Evolutionary conservation across 768 basidiomycete species (phyloP).

Genomic region (Porpolomopsis calyptriformis): DNA sequence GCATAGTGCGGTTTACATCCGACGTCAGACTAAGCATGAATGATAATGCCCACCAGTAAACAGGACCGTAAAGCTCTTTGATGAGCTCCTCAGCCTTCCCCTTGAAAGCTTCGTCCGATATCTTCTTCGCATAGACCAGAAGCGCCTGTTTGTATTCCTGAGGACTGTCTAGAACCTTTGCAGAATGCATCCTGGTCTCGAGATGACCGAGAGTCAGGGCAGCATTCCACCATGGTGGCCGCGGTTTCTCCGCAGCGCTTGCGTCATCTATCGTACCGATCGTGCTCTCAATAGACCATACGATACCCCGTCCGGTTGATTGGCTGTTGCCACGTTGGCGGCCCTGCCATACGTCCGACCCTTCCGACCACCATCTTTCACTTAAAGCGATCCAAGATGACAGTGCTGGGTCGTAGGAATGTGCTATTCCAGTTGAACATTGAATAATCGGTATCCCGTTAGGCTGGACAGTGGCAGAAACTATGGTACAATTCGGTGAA

Average conservation of each 20-base stretch:
- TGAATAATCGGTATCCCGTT: conserved; percentile 74
- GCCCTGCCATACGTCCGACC: conserved; percentile 76
- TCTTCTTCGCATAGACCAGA: conserved; percentile 65
- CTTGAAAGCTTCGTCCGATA: conserved; percentile 83
- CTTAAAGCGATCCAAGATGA: conserved; percentile 64
- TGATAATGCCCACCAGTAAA: conserved; percentile 68
- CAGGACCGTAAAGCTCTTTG: conserved; percentile 80
- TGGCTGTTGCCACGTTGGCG: conserved; percentile 41
- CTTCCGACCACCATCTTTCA: conserved; percentile 77
- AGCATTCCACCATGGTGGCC: conserved; percentile 71
- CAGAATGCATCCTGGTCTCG: conserved; percentile 71
- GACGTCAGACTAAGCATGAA: conserved; percentile 3
- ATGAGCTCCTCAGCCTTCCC: conserved; percentile 87
- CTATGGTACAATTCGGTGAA: conserved; percentile 35
- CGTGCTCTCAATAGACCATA: conserved; percentile 42
- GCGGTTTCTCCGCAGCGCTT: conserved; percentile 21
- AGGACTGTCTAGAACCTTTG: conserved; percentile 68
- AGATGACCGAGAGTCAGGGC: conserved; percentile 83
- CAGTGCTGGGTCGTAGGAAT: conserved; percentile 66
- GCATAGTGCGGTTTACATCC: conserved; percentile 8
- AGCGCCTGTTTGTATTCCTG: conserved; percentile 74
- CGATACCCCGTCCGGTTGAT: conserved; percentile 37
- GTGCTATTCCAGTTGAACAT: conserved; percentile 66
- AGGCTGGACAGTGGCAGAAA: conserved; percentile 56
- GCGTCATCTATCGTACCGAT: conserved; percentile 27